Evolutionary conservation across 257 asterid genomes (phyloP).

Genomic region (Avicennia marina): DNA sequence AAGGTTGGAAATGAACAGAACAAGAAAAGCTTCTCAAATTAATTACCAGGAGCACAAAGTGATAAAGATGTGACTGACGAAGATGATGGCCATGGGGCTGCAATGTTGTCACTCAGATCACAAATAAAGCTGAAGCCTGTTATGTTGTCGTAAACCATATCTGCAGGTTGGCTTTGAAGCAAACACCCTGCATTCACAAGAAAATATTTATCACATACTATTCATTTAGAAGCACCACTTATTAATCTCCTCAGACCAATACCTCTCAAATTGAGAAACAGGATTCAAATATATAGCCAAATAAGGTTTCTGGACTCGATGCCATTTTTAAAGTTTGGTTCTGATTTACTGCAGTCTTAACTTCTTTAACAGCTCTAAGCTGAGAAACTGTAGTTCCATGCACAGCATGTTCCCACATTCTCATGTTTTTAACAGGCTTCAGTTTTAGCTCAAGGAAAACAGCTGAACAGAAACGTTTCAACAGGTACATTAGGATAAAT

Average conservation of each 20-base stretch:
- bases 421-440: background rate
- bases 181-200: conserved; percentile 61
- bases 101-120: conserved; percentile 85
- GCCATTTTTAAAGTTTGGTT: background rate
- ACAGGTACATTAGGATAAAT: too few relatives aligned
- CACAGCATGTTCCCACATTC: background rate
- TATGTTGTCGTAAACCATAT: conserved; percentile 77
- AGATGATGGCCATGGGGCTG: conserved; percentile 99
- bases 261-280: too few relatives aligned
- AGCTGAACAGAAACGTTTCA: too few relatives aligned
- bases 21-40: background rate
- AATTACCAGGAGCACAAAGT: conserved; percentile 96
- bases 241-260: too few relatives aligned
- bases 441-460: too few relatives aligned
- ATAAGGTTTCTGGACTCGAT: background rate
- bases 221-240: too few relatives aligned
- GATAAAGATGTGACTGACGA: conserved; percentile 73
- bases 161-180: conserved; percentile 81
- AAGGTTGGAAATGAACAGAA: background rate
- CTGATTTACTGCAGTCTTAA: background rate
- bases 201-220: background rate
- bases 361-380: background rate
- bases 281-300: too few relatives aligned
- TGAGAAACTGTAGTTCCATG: background rate
- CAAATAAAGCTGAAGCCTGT: conserved; percentile 89